Percentiles rank a stretch among this genome's conserved stretches.
Conservation (phyloP, 2,329 filamentous ascomycete genomes). For the Talaromyces piceae region DNA sequence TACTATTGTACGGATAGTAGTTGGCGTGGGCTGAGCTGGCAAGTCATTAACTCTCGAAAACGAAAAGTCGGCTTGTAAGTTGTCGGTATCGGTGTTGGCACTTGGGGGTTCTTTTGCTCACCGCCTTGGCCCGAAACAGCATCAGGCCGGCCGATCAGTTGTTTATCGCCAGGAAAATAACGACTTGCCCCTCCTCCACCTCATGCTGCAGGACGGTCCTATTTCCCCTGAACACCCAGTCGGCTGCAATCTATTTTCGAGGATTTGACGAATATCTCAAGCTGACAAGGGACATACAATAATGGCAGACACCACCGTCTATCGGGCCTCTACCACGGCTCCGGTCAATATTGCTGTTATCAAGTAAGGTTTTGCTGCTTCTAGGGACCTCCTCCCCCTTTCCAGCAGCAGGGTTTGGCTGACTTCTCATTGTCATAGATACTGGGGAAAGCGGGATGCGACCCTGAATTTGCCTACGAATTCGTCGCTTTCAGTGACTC, state of each 20-base stretch:
- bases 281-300: conserved; percentile 8
- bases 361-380: conserved; percentile 54
- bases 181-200: not conserved
- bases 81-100: not conserved
- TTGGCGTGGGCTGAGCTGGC: too few species aligned
- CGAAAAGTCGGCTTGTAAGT: not conserved
- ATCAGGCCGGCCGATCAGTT: not conserved
- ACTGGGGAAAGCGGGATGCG: conserved; percentile 96
- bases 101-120: too few species aligned
- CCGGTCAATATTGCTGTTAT: conserved; percentile 98
- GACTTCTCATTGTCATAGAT: conserved; percentile 36
- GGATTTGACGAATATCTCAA: not conserved
- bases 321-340: conserved; percentile 90
- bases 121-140: not conserved
- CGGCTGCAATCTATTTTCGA: not conserved
- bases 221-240: not conserved
- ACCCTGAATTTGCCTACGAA: conserved; percentile 96
- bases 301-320: conserved; percentile 49
- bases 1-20: too few species aligned
- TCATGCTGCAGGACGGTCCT: not conserved
- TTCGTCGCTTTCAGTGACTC: conserved; percentile 92
- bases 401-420: not conserved
- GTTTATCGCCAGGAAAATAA: not conserved
- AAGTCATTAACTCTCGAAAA: not conserved
- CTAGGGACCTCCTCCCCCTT: conserved; percentile 5